phyloP scores from a whole-genome alignment of 2,329 filamentous ascomycete species.

The Xylariaceae sp. region DNA sequence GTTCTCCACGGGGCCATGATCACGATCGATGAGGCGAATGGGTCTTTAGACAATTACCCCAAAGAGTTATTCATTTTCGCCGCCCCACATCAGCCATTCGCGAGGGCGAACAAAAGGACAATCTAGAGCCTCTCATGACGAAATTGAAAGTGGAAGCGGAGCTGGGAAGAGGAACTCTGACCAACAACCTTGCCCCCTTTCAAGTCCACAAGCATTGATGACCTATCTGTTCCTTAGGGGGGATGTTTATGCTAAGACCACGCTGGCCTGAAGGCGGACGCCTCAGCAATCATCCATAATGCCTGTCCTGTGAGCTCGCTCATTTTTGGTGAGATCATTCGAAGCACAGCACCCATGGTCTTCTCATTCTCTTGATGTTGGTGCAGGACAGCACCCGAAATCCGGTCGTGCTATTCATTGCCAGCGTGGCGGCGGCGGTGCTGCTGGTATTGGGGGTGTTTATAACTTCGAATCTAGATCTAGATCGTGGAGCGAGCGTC shows the following conservation, averaged over 20 bases:
- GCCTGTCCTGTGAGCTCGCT: conserved; percentile 28
- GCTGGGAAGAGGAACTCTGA: conserved; percentile 21
- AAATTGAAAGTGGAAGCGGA: conserved; percentile 25
- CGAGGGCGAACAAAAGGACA: conserved; percentile 25
- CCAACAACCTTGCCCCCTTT: conserved; percentile 17
- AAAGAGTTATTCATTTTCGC: conserved; percentile 24
- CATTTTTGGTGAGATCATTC: conserved; percentile 20
- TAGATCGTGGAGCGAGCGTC: conserved; percentile 12
- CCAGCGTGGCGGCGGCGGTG: conserved; percentile 27
- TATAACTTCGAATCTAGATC: conserved; percentile 16
- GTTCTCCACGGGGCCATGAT: conserved; percentile 23
- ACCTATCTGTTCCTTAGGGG: conserved; percentile 19
- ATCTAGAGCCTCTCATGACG: conserved; percentile 24
- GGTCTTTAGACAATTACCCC: conserved; percentile 21
- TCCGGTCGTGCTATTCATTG: conserved; percentile 25
- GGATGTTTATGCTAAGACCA: conserved; percentile 22
- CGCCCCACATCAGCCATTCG: conserved; percentile 21
- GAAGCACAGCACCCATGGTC: conserved; percentile 20
- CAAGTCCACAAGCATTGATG: conserved; percentile 12
- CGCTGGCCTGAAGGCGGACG: conserved; percentile 11
- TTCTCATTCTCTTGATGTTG: conserved; percentile 21
- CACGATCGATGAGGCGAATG: conserved; percentile 23
- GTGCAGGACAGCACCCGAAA: conserved; percentile 9
- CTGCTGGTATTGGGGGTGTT: conserved; percentile 11
- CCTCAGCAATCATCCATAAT: conserved; percentile 25